phyloP scores from a whole-genome alignment of 179 eudicot genomes.

The Sideroxylon spinosum region DNA sequence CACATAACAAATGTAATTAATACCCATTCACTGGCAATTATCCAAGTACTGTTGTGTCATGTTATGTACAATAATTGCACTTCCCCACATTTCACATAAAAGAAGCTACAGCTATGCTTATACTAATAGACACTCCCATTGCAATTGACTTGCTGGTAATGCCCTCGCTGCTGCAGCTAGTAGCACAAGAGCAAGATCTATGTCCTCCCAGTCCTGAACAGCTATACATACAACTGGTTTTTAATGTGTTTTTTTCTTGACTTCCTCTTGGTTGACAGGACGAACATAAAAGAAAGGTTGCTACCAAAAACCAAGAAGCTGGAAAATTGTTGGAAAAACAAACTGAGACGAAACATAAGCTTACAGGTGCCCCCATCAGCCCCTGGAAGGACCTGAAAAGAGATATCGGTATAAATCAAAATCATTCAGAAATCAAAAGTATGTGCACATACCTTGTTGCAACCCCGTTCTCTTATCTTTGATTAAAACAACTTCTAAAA shows the following conservation, averaged over 20 bases:
- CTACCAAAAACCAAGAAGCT: slow-evolving; percentile 54
- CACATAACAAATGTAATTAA: slow-evolving; percentile 18
- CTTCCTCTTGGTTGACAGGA: slow-evolving; percentile 56
- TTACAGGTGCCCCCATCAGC: slow-evolving; percentile 74
- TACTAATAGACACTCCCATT: slow-evolving; percentile 34
- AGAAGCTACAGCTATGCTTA: slow-evolving; percentile 2
- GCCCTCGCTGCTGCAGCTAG: slow-evolving; percentile 41
- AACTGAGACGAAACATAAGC: slow-evolving; percentile 62
- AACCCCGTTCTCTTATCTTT: slow-evolving; percentile 89
- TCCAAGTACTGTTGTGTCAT: slow-evolving; percentile 23
- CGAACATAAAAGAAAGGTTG: slow-evolving; percentile 46
- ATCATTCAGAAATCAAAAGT: slow-evolving; percentile 14
- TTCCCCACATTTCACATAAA: slow-evolving; percentile 33
- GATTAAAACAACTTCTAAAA: slow-evolving; percentile 89
- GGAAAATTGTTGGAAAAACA: slow-evolving; percentile 45
- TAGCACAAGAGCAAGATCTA: slow-evolving; percentile 36
- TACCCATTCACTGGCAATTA: slow-evolving; percentile 26
- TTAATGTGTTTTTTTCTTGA: slow-evolving; percentile 32
- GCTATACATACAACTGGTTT: slow-evolving; percentile 32
- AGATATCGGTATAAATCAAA: slow-evolving; percentile 30
- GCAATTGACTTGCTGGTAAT: slow-evolving; percentile 39
- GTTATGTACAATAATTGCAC: slow-evolving; percentile 39
- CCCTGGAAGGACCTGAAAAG: slow-evolving; percentile 79
- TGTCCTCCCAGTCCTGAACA: slow-evolving; percentile 34
- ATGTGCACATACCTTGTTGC: slow-evolving; percentile 77